Conservation (phyloP, 1,284 basidiomycete genomes). For the Fomitopsis betulina region DNA sequence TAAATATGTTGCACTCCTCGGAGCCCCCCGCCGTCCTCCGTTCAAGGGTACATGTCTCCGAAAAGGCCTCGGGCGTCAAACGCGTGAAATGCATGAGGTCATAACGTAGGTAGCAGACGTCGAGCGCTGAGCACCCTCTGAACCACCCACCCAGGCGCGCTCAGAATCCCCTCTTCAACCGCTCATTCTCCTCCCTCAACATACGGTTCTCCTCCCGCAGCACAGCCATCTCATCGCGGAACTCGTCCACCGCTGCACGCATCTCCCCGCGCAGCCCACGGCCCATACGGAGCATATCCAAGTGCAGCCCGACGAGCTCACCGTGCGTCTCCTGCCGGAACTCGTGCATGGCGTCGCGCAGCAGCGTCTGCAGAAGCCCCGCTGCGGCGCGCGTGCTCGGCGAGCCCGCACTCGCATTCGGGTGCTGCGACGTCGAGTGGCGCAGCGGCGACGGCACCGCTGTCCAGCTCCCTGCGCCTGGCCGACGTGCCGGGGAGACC, state of each 20-base stretch:
- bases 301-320: conserved; percentile 66
- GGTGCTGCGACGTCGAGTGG: conserved; percentile 9
- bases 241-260: conserved; percentile 53
- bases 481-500: conserved; percentile 51
- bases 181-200: conserved; percentile 65
- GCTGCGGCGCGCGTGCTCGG: conserved; percentile 40
- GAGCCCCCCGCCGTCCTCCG: too few relatives aligned
- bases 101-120: too few relatives aligned
- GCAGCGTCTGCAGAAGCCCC: conserved; percentile 56
- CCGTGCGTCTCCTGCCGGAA: conserved; percentile 60
- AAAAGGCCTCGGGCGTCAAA: too few relatives aligned
- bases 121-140: too few relatives aligned
- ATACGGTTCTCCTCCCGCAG: conserved; percentile 39
- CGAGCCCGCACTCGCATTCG: conserved; percentile 17
- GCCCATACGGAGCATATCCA: conserved; percentile 68
- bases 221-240: conserved; percentile 46
- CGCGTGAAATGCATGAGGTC: too few relatives aligned
- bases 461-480: conserved; percentile 13
- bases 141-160: too few relatives aligned
- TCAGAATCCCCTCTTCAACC: conserved; percentile 48
- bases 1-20: too few relatives aligned
- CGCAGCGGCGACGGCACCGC: conserved; percentile 42
- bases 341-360: conserved; percentile 67
- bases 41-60: too few relatives aligned
- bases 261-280: conserved; percentile 54